Evolutionary conservation across 2,329 filamentous ascomycete genomes (phyloP), one percentile per base, ranked within the genome.

Genomic region (Corniculantispora saksenae): DNA sequence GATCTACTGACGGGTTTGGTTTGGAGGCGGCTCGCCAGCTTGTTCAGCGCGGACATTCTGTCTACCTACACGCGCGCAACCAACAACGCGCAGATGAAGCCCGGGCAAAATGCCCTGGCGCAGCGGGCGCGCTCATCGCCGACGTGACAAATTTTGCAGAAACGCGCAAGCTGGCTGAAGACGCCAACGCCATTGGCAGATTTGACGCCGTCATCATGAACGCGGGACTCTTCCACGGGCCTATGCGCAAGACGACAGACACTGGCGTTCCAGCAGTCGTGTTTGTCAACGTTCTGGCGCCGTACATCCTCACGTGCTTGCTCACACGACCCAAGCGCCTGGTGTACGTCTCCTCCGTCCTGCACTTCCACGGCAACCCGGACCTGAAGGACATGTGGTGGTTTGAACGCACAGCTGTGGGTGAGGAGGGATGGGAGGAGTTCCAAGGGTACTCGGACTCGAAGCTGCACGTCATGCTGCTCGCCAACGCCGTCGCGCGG

Each of bases 1-100:
- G 70, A 7, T 71, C 70, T 29, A 67, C 68, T 27, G 70, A 72
- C n/a, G 70, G 70, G 48, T 68, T 72, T 40, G 70, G 70, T 60
- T 64, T 70, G 25, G 69, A 68, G 47, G 58, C 70, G 43, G 70
- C 70, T 40, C 69, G 69, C 25, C 70, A 70, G 38, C 70, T 72
- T 4, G 58, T 69, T 19, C 63, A 71, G 25, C 68, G 67, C 23
- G 68, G 67, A 23, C 67, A 72, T 54, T 63, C 65, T 15, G 70
- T 72, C 56, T 69, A 68, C 53, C 70, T 72, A 27, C 70, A 72
- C 40, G 70, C 69, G 0, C 68, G 70, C 12, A 71, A 61, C 21
- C 64, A 68, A 35, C 48, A 67, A 13, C 70, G 70, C 17, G 70
- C 70, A 23, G 67, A 66, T 3, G 61, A 70, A 17, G 67, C 67